Conservation (phyloP, 345 rosid species). For the Citrus sinensis region DVS_A1.0 CM039163.1:22300501-22301000, state of each 20-base stretch:
- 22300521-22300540: conserved; percentile 74
- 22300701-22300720: no score
- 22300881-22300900: neutral
- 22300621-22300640: no score
- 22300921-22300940: neutral
- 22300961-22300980: conserved; percentile 6
- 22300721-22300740: neutral
- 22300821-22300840: neutral
- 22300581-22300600: conserved; percentile 81
- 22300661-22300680: neutral
- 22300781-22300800: neutral
- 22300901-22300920: neutral
- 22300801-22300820: neutral
- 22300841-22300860: neutral
- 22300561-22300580: conserved; percentile 90
- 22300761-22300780: neutral
- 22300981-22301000: conserved; percentile 60
- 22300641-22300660: neutral
- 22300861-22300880: neutral
- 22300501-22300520: conserved; percentile 81
- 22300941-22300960: neutral
- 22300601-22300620: neutral
- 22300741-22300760: neutral
- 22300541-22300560: conserved; percentile 34
- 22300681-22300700: neutral